phyloP scores from a whole-genome alignment of 495 filamentous ascomycete species.

The Penicillium malachiteum region DNA sequence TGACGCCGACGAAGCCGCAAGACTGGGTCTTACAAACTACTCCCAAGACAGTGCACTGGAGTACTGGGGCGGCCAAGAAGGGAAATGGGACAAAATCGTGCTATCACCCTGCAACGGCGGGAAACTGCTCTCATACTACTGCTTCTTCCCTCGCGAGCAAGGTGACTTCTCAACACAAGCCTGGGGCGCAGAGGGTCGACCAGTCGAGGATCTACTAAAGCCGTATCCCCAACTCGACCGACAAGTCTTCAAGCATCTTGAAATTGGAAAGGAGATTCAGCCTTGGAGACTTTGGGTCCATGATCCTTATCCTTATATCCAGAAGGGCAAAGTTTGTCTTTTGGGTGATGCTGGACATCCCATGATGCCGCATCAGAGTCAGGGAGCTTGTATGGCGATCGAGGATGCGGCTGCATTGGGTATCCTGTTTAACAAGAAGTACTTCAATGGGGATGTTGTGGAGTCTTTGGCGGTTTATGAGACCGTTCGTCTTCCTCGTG shows the following conservation, averaged over 20 bases:
- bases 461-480: constrained; percentile 44
- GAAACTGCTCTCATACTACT: constrained; percentile 48
- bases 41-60: constrained; percentile 44
- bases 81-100: constrained; percentile 51
- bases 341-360: constrained; percentile 43
- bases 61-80: constrained; percentile 51
- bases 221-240: constrained; percentile 45
- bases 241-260: constrained; percentile 38
- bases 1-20: constrained; percentile 40
- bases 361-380: constrained; percentile 55
- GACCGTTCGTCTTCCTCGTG: constrained; percentile 42
- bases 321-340: constrained; percentile 33
- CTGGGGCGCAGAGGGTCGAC: constrained; percentile 38
- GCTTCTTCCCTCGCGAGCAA: constrained; percentile 47
- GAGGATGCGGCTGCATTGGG: constrained; percentile 51
- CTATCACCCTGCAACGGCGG: constrained; percentile 49
- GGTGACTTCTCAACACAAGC: constrained; percentile 42
- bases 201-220: constrained; percentile 42
- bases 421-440: constrained; percentile 42
- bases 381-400: constrained; percentile 52
- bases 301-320: constrained; percentile 43
- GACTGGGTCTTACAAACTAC: constrained; percentile 43
- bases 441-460: constrained; percentile 42
- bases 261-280: constrained; percentile 44
- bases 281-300: constrained; percentile 53